These are phyloP conservation scores for Penicillium sclerotigenum DNA, from an alignment of 2,329 filamentous ascomycete genomes.

Conservation along the genomic window DNA sequence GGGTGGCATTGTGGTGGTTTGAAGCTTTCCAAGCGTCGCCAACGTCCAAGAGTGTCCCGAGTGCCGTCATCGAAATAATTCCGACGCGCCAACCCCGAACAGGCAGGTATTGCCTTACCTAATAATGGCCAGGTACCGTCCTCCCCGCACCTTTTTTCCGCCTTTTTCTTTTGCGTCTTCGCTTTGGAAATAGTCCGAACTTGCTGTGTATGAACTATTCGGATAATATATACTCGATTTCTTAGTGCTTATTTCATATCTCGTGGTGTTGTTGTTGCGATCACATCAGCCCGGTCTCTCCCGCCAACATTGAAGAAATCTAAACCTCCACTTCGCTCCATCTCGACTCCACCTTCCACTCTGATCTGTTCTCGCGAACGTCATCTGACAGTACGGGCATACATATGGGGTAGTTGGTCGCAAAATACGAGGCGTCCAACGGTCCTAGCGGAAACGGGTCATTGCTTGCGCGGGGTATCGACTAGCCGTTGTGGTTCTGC, in stretches of 20 bases:
- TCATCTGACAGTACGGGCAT: background rate
- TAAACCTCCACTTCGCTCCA: constrained; percentile 8
- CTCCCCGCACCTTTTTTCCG: constrained; percentile 4
- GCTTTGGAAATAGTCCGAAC: background rate
- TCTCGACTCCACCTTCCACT: constrained; percentile 8
- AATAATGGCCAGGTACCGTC: constrained; percentile 5
- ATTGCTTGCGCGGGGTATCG: constrained; percentile 6
- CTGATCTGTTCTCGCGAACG: background rate
- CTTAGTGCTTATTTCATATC: background rate
- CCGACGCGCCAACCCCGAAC: constrained; percentile 3
- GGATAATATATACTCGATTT: background rate
- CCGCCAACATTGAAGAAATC: constrained; percentile 1
- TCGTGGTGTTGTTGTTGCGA: background rate
- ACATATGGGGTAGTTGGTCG: background rate
- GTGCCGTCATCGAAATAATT: constrained; percentile 13
- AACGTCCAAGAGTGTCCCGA: background rate
- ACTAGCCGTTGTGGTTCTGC: background rate
- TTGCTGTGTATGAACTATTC: background rate
- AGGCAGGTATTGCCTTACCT: constrained; percentile 11
- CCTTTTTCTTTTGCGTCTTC: background rate
- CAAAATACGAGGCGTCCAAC: background rate
- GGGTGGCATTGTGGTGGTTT: constrained; percentile 24
- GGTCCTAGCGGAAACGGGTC: constrained; percentile 2
- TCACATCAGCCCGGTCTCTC: constrained; percentile 1
- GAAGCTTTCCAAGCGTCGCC: background rate